These are phyloP conservation scores for Entomortierella beljakovae DNA, from an alignment of 192 early-diverging fungal species.

Conservation along the genomic window DNA sequence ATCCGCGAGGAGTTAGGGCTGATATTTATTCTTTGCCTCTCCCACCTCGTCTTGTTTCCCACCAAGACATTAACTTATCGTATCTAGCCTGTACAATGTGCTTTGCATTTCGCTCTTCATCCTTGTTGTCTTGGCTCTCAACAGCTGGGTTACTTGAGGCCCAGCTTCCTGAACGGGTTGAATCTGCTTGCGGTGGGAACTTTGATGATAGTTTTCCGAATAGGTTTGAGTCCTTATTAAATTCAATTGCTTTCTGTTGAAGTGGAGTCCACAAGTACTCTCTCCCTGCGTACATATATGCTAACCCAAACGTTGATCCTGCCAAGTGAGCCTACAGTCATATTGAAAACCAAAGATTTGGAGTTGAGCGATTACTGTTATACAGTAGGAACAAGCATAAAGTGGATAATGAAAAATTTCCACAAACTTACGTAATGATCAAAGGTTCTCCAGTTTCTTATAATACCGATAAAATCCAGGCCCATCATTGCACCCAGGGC, in stretches of 20 bases:
- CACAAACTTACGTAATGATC: slow-evolving; percentile 76
- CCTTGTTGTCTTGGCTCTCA: neutral
- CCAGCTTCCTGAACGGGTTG: neutral
- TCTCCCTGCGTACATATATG: slow-evolving; percentile 66
- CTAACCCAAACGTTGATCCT: slow-evolving; percentile 72
- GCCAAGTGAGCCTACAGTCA: slow-evolving; percentile 69
- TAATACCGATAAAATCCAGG: slow-evolving; percentile 78
- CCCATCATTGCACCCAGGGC: slow-evolving; percentile 76
- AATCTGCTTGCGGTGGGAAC: neutral
- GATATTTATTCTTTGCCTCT: slow-evolving; percentile 4
- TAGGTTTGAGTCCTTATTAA: slow-evolving; percentile 35
- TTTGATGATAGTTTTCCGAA: slow-evolving; percentile 17
- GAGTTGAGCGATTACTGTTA: neutral
- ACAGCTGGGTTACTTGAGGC: neutral
- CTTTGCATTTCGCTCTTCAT: slow-evolving; percentile 28
- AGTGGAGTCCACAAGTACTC: slow-evolving; percentile 59
- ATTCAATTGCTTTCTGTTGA: slow-evolving; percentile 44
- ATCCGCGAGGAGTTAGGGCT: neutral
- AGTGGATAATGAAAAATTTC: neutral
- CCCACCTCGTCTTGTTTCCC: slow-evolving; percentile 25
- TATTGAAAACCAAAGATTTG: neutral
- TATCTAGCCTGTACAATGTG: slow-evolving; percentile 19
- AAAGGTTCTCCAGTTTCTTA: slow-evolving; percentile 78
- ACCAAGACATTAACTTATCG: slow-evolving; percentile 43
- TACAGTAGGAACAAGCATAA: neutral